Evolutionary conservation across 2,329 filamentous ascomycete species (phyloP), one percentile per base, ranked within the genome.

Genomic region (Penicillium sp.): DNA sequence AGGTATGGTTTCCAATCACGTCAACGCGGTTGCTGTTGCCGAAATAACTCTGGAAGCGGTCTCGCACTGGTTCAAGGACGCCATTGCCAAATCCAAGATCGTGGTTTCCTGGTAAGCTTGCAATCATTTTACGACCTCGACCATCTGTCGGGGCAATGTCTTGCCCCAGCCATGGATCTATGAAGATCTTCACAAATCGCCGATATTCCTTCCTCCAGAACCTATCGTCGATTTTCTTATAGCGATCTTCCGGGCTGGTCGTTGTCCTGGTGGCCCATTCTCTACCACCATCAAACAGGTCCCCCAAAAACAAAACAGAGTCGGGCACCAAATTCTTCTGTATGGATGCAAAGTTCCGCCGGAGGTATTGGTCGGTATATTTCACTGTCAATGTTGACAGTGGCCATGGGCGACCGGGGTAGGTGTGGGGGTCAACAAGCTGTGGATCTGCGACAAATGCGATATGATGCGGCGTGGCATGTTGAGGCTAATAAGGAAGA

Each of bases 361-460:
- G 85, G 58, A 99, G 83, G 73, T 97, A 99, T 67, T 91, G 89
- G 72, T 99, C 94, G 49, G 92, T 95, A 62, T 96, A 86, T 51
- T 78, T 77, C 53, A 87, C 79, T 1, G 87, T 89, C 53, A 88
- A 69, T 7, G 78, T 79, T 7, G 84, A 86, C n/a, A 89, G 74
- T 9, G 85, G 86, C 86, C 86, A 89, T 32, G 85, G 86, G 37
- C 92, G 86, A 61, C 88, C 91, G 2, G 91, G 90, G 66, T 97
- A 97, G n/a, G 91, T 95, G 71, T 97, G 90, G 48, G 91, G 90
- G 72, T 97, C 92, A 66, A 94, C 91, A 52, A 97, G 82, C 70
- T 97, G 92, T 36, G 92, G 92, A 67, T 97, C 92, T 54, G 92
- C 91, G 60, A 97, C 80, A 68, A 97, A 86, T 62, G 90, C 80